Percentiles rank a stretch among this genome's conserved stretches.
Evolutionary conservation across 169 alveolate species (phyloP).

Genomic region (Eimeria acervulina): DNA sequence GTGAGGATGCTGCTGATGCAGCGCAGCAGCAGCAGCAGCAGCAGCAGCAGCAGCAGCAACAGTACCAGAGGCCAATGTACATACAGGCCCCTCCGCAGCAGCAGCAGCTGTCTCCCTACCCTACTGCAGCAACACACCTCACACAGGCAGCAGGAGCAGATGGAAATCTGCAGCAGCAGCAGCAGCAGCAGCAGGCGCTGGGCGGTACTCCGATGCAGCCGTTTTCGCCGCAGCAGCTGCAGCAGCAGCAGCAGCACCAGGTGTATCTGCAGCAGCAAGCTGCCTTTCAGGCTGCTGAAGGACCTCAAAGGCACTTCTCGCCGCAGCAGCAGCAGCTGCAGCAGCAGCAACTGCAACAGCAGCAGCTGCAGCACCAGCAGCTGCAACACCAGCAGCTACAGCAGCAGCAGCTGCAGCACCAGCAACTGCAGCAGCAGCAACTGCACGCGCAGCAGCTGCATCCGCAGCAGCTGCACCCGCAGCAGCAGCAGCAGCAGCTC

Average conservation of each 20-base stretch:
- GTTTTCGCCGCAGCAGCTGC: neutral
- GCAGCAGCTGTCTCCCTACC: constrained; percentile 52
- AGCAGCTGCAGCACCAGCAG: constrained; percentile 33
- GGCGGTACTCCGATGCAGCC: neutral
- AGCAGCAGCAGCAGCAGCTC: constrained; percentile 67
- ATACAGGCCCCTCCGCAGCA: constrained; percentile 36
- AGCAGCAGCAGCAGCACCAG: constrained; percentile 14
- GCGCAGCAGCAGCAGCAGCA: constrained; percentile 9
- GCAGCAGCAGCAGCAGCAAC: constrained; percentile 65
- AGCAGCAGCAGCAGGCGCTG: constrained; percentile 44
- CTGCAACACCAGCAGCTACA: constrained; percentile 18
- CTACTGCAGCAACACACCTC: constrained; percentile 24
- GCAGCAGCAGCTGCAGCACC: constrained; percentile 25
- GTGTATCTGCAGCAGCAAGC: constrained; percentile 16
- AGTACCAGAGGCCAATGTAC: constrained; percentile 23
- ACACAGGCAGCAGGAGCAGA: neutral
- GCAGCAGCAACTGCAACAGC: constrained; percentile 13
- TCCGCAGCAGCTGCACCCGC: constrained; percentile 30
- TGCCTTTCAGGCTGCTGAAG: constrained; percentile 11
- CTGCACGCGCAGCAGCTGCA: constrained; percentile 36
- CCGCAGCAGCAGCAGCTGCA: constrained; percentile 46
- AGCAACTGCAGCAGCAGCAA: constrained; percentile 12
- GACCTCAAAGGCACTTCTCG: constrained; percentile 20
- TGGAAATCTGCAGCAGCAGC: neutral
- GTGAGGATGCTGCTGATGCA: constrained; percentile 30